Percentiles rank a stretch among this genome's conserved stretches.
These are phyloP conservation scores for Fraxinus sp. DNA, from an alignment of 305 asterid genomes.

Conservation along the genomic window DNA sequence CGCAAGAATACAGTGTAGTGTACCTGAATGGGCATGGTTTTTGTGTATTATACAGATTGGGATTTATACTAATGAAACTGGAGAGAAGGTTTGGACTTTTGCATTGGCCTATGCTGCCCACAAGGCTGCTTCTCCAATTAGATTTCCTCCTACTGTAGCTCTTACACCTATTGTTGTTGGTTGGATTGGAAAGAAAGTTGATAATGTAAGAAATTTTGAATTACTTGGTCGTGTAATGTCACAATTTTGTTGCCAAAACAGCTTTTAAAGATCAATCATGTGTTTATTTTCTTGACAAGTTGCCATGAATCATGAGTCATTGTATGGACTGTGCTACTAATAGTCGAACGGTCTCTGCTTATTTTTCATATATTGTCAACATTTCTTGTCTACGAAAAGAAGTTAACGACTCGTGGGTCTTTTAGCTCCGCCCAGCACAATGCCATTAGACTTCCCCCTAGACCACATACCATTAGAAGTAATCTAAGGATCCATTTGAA, in stretches of 20 bases:
- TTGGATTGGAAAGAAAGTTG: constrained; percentile 91
- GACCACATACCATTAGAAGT: too few species aligned
- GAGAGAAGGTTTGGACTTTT: constrained; percentile 90
- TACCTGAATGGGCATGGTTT: constrained; percentile 6
- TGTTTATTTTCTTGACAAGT: too few species aligned
- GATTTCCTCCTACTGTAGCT: constrained; percentile 93
- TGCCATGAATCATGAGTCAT: too few species aligned
- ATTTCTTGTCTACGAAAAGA: too few species aligned
- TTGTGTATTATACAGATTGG: constrained; percentile 57
- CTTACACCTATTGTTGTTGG: constrained; percentile 83
- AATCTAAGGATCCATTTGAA: too few species aligned
- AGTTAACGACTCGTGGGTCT: too few species aligned
- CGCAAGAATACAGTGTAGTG: background rate
- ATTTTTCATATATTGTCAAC: too few species aligned
- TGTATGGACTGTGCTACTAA: too few species aligned
- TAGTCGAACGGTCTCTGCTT: too few species aligned
- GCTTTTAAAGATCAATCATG: background rate
- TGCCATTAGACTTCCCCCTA: too few species aligned
- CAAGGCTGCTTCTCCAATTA: constrained; percentile 93
- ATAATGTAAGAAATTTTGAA: constrained; percentile 13
- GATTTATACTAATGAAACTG: constrained; percentile 58
- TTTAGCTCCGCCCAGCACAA: too few species aligned
- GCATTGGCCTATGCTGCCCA: constrained; percentile 97
- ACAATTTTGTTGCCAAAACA: background rate
- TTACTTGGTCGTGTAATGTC: background rate